phyloP scores from a whole-genome alignment of 2,329 filamentous ascomycete genomes.

The Onygenales sp. region DNA sequence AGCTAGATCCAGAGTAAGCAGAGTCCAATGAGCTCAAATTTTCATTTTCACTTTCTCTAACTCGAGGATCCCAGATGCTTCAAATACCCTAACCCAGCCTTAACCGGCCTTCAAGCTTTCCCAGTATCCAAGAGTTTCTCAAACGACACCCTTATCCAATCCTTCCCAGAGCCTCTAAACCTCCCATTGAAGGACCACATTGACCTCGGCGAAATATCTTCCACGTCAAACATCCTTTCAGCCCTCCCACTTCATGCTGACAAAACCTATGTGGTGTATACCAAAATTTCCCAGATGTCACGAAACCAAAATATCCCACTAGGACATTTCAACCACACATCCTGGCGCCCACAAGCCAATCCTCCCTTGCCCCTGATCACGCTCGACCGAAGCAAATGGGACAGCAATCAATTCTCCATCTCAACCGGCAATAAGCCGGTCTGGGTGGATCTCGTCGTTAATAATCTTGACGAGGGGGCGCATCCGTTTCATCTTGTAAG shows the following conservation, averaged over 20 bases:
- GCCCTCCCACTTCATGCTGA: constrained; percentile 21
- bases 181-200: constrained; percentile 9
- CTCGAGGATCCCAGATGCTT: constrained; percentile 25
- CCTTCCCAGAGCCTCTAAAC: background rate
- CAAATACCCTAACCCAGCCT: constrained; percentile 36
- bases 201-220: constrained; percentile 19
- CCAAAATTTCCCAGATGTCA: constrained; percentile 37
- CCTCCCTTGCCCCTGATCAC: constrained; percentile 25
- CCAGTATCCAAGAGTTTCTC: constrained; percentile 12
- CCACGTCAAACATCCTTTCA: constrained; percentile 18
- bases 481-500: constrained; percentile 43
- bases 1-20: constrained; percentile 29
- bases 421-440: constrained; percentile 17
- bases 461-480: constrained; percentile 42
- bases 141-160: constrained; percentile 4
- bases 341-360: constrained; percentile 31
- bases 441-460: constrained; percentile 42
- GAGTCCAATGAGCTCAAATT: background rate
- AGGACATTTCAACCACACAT: constrained; percentile 41
- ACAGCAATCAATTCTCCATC: constrained; percentile 33
- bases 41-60: background rate
- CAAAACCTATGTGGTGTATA: constrained; percentile 38
- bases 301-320: constrained; percentile 34
- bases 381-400: constrained; percentile 29
- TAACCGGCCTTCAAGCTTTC: constrained; percentile 31